These are phyloP conservation scores for Isoetes engelmannii DNA, from an alignment of 83 land plant genomes.

Conservation along the genomic window DNA sequence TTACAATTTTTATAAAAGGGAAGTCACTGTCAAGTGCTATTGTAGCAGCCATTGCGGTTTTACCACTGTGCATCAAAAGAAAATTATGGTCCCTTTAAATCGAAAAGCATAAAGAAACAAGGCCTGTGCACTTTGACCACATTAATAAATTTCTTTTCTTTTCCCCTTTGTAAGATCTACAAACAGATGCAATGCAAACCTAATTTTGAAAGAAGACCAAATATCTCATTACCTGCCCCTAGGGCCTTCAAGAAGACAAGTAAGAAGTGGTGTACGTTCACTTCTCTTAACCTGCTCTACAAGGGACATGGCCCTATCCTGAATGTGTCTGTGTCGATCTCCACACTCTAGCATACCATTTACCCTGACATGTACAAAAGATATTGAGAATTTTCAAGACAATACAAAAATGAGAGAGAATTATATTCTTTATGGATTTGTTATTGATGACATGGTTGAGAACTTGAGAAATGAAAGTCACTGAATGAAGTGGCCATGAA, in stretches of 20 bases:
- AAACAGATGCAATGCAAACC: no score
- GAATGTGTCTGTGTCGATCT: conserved; percentile 53
- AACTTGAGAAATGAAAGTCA: no score
- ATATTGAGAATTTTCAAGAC: neutral
- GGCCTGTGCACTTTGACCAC: no score
- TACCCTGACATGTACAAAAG: conserved; percentile 37
- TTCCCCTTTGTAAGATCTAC: no score
- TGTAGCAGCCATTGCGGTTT: conserved; percentile 89
- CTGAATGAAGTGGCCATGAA: no score
- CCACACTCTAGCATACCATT: conserved; percentile 88
- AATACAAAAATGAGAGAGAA: neutral
- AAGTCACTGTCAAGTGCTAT: conserved; percentile 88
- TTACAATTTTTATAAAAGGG: conserved; percentile 88
- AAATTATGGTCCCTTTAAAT: no score
- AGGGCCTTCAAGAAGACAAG: conserved; percentile 93
- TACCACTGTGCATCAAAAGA: conserved; percentile 54
- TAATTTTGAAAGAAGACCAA: no score
- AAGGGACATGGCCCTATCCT: conserved; percentile 57
- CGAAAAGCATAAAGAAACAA: no score
- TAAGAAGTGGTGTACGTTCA: conserved; percentile 73
- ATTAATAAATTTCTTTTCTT: no score
- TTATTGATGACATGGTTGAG: no score
- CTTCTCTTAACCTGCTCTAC: conserved; percentile 92
- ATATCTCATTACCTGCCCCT: conserved; percentile 54
- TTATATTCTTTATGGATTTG: neutral